Evolutionary conservation across 2,329 filamentous ascomycete genomes (phyloP).

Genomic region (Verticillium longisporum): DNA sequence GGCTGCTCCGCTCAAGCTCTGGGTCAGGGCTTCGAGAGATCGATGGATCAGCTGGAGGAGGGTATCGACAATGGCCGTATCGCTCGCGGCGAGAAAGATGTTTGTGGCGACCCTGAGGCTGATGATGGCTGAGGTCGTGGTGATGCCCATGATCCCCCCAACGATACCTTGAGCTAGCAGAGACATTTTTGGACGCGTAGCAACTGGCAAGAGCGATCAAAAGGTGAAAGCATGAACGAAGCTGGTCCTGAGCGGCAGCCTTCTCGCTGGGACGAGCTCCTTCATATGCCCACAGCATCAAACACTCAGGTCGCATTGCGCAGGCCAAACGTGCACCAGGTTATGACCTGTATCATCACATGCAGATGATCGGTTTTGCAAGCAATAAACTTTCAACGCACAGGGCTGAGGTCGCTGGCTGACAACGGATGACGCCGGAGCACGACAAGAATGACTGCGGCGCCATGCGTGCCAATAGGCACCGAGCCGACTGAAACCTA

Average conservation of each 20-base stretch:
- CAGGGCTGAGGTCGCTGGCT: background rate
- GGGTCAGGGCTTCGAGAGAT: background rate
- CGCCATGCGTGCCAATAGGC: background rate
- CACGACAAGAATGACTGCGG: background rate
- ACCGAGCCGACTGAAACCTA: background rate
- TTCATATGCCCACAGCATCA: background rate
- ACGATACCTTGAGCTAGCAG: background rate
- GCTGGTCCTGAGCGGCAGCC: background rate
- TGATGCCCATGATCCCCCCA: background rate
- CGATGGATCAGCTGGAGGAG: background rate
- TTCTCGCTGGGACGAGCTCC: background rate
- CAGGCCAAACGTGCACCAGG: background rate
- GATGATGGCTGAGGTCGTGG: background rate
- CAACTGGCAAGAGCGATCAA: background rate
- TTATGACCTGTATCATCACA: background rate
- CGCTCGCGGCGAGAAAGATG: background rate
- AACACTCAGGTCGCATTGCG: too few species aligned
- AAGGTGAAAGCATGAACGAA: background rate
- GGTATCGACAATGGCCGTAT: background rate
- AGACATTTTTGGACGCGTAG: constrained; percentile 8
- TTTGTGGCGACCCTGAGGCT: background rate
- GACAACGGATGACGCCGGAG: background rate
- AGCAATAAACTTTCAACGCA: background rate
- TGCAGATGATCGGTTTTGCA: background rate
- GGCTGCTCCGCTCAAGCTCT: background rate